Base-by-base conservation (phyloP, 2,329 filamentous ascomycete genomes). In the Dactylellina leptospora region DNA sequence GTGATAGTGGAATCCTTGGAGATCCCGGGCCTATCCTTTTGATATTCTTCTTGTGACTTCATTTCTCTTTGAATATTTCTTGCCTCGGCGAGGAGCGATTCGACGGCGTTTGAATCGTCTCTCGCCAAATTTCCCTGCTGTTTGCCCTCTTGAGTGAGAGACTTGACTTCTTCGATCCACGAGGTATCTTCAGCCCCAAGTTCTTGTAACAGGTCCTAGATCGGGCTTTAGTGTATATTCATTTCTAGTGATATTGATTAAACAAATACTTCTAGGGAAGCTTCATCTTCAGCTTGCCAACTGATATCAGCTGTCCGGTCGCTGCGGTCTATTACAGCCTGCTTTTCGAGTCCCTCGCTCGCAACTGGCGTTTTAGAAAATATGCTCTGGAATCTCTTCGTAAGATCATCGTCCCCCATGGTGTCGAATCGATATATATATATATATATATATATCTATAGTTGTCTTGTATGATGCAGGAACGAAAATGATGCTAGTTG, bases 371-470 rank as follows among this genome's bases (percentile, higher is more conserved):
- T 60, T 53, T 73, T 73, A 9, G 60, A 62, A 55, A 73, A 73
- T 44, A 73, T 68, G 20, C 25, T 61, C 61, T 73, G 54, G 30
- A 73, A 73, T 23, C 69, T 55, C 18, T 66, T 68, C n/a, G 69
- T 28, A 23, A 73, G 69, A 28, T 66, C 48, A 45, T 64, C 68
- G 9, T 27, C 68, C 8, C 25, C 40, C 53, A 54, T 64, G 22
- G 40, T 44, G 40, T 10, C 28, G 13, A 40, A 40, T 16, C 1
- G 10, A 40, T 40, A 11, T 40, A 40, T 40, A 2, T 40, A 1
- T 11, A 40, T 33, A 33, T 33, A 11, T 5, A 40, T 11, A 40
- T 16, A 16, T 40, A 40, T 40, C 8, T 40, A 5, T 40, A 40
- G 36, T n/a, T 36, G 30, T 36, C 30, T 40, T 40, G 36, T n/a